Evolutionary conservation across 83 land plant species (phyloP).

Genomic region (Diphasiastrum complanatum): DNA sequence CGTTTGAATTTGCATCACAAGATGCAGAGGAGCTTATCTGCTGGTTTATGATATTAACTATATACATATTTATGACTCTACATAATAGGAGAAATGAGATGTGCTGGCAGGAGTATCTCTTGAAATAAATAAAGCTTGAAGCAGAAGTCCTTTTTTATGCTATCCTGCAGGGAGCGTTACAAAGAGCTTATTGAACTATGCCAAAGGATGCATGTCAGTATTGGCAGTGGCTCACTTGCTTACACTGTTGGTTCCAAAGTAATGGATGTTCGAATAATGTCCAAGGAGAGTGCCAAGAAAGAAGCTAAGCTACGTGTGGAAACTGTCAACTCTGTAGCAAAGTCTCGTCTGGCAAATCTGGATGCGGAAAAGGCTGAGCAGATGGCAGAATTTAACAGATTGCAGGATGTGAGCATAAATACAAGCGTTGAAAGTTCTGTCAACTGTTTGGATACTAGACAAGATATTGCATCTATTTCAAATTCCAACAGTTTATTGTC

Average conservation of each 20-base stretch:
- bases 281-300: conserved; percentile 1
- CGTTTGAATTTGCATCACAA: too few species aligned
- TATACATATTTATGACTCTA: too few species aligned
- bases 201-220: conserved; percentile 6
- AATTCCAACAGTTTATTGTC: not conserved
- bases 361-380: not conserved
- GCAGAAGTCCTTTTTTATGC: not conserved
- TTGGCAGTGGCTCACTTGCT: conserved; percentile 10
- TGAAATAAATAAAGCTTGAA: too few species aligned
- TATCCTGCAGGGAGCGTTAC: conserved; percentile 9
- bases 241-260: conserved; percentile 11
- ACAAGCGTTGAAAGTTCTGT: conserved; percentile 1
- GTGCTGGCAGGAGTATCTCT: too few species aligned
- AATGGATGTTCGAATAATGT: conserved; percentile 13
- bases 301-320: not conserved
- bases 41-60: too few species aligned
- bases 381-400: not conserved
- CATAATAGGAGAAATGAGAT: too few species aligned
- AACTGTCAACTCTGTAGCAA: not conserved
- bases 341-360: not conserved
- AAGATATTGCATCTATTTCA: not conserved
- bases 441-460: not conserved
- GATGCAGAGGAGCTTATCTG: too few species aligned
- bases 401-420: not conserved
- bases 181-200: conserved; percentile 8